Percentiles rank a stretch among this genome's conserved stretches.
These are phyloP conservation scores for Collybia mongolica DNA, from an alignment of 768 basidiomycete species.

Conservation along the genomic window DNA sequence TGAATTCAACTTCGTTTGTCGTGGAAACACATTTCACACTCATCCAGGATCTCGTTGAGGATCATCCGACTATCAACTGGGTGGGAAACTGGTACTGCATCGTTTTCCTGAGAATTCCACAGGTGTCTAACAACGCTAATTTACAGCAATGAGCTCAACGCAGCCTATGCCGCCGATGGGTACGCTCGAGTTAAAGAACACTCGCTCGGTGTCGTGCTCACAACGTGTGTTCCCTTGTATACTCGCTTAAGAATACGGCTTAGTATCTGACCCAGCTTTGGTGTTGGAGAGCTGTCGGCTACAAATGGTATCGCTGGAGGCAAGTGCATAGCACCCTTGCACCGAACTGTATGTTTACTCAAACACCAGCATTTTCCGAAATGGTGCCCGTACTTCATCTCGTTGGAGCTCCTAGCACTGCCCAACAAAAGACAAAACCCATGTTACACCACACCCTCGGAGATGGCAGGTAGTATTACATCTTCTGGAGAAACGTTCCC, in stretches of 20 bases:
- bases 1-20: conserved; percentile 2
- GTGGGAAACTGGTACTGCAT: conserved; percentile 72
- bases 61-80: conserved; percentile 77
- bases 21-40: not conserved
- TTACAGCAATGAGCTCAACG: conserved; percentile 80
- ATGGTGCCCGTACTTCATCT: conserved; percentile 90
- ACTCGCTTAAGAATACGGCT: not conserved
- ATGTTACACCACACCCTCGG: conserved; percentile 89
- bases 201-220: conserved; percentile 69
- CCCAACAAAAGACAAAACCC: conserved; percentile 67
- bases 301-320: conserved; percentile 83
- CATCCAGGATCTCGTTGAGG: conserved; percentile 76
- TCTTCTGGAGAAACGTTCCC: not conserved
- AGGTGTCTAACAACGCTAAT: not conserved
- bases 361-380: conserved; percentile 67
- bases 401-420: conserved; percentile 77
- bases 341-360: not conserved
- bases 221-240: conserved; percentile 52
- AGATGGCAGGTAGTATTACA: conserved; percentile 56
- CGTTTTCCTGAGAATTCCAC: too few relatives aligned
- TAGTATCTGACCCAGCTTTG: conserved; percentile 51
- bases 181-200: conserved; percentile 85
- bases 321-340: conserved; percentile 18
- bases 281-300: conserved; percentile 91
- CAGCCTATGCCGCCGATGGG: conserved; percentile 90